Conservation (phyloP, 2,329 filamentous ascomycete species). For the Alternaria sp. region DNA sequence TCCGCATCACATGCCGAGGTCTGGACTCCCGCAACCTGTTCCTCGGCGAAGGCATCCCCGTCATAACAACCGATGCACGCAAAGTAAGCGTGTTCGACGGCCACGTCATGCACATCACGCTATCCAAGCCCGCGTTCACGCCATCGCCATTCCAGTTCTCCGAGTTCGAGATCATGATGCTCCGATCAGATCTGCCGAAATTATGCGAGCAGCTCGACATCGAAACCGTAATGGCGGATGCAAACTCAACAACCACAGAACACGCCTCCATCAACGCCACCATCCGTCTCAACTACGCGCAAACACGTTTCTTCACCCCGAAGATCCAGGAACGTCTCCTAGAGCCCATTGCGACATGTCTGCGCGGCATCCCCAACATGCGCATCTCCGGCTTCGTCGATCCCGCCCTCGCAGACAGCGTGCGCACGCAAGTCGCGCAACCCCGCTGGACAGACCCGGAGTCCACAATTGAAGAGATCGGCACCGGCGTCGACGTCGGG, state of each 20-base stretch:
- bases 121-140: slow-evolving; percentile 27
- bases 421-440: slow-evolving; percentile 21
- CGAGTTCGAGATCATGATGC: slow-evolving; percentile 32
- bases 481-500: slow-evolving; percentile 33
- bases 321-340: slow-evolving; percentile 29
- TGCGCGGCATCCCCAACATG: slow-evolving; percentile 29
- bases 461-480: slow-evolving; percentile 30
- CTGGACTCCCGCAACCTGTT: slow-evolving; percentile 27
- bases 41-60: slow-evolving; percentile 26
- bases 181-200: slow-evolving; percentile 30
- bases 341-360: slow-evolving; percentile 22
- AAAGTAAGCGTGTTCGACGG: slow-evolving; percentile 26
- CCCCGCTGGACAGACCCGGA: slow-evolving; percentile 34
- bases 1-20: slow-evolving; percentile 33
- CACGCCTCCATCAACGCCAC: slow-evolving; percentile 26
- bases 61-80: slow-evolving; percentile 22
- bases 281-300: slow-evolving; percentile 21
- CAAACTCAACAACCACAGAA: slow-evolving; percentile 26
- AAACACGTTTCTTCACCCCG: slow-evolving; percentile 21
- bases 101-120: slow-evolving; percentile 36
- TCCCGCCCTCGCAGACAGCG: slow-evolving; percentile 11
- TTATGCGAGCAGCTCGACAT: slow-evolving; percentile 32
- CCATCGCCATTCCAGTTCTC: slow-evolving; percentile 21
- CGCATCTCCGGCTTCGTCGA: slow-evolving; percentile 27
- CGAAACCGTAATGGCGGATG: slow-evolving; percentile 33